A percentile compares a stretch with the other conserved stretches of the same genome.
Conservation (phyloP, 2,329 filamentous ascomycete genomes). For the Diplodia corticola region DNA sequence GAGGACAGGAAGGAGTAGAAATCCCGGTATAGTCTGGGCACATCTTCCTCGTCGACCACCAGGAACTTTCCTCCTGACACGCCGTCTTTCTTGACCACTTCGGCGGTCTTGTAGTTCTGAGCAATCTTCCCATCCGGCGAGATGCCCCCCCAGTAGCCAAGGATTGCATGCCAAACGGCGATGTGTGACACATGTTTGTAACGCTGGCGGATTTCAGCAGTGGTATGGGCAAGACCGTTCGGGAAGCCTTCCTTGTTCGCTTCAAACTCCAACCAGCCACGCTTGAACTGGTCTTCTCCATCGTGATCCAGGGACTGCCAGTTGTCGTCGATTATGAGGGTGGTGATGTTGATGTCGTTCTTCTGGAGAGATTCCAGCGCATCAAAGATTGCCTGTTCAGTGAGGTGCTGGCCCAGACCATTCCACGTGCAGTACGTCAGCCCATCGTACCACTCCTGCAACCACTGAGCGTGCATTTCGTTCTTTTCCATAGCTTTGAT, state of each 20-base stretch:
- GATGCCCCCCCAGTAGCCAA: conserved; percentile 90
- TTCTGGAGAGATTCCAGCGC: conserved; percentile 71
- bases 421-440: conserved; percentile 98
- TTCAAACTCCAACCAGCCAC: conserved; percentile 67
- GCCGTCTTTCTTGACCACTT: conserved; percentile 56
- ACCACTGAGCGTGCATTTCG: conserved; percentile 64
- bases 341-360: conserved; percentile 74
- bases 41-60: conserved; percentile 72
- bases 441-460: conserved; percentile 88
- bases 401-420: conserved; percentile 78
- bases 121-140: conserved; percentile 73
- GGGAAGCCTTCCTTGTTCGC: conserved; percentile 80
- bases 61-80: conserved; percentile 67
- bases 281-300: conserved; percentile 52
- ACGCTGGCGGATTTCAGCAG: conserved; percentile 66
- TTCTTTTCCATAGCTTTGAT: conserved; percentile 48
- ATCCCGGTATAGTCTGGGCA: conserved; percentile 78
- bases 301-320: conserved; percentile 75
- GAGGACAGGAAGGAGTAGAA: conserved; percentile 81
- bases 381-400: conserved; percentile 73
- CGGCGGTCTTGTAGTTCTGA: conserved; percentile 71
- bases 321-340: conserved; percentile 93
- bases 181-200: conserved; percentile 55
- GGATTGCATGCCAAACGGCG: conserved; percentile 23
- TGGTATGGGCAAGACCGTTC: conserved; percentile 69